Conservation (phyloP, 345 rosid species). For the Eucalyptus brandiana region DNA sequence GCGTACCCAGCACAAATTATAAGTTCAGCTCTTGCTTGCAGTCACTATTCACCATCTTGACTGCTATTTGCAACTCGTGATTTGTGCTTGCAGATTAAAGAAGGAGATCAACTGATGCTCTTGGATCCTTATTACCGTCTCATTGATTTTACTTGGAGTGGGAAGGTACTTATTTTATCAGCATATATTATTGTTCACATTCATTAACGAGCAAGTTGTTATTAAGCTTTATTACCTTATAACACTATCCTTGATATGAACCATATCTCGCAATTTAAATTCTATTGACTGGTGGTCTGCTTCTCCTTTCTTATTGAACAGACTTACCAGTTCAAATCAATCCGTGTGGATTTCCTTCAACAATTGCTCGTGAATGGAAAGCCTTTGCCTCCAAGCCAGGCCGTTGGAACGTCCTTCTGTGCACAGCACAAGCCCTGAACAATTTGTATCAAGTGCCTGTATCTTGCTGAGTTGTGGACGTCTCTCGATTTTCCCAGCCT, state of each 20-base stretch:
- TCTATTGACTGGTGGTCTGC: not conserved
- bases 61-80: not conserved
- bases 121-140: constrained; percentile 33
- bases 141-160: constrained; percentile 47
- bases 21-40: not conserved
- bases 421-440: constrained; percentile 64
- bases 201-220: not conserved
- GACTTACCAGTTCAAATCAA: constrained; percentile 38
- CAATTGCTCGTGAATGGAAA: constrained; percentile 58
- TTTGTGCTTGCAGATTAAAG: constrained; percentile 38
- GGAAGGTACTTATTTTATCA: constrained; percentile 26
- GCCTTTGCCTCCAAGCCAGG: constrained; percentile 15
- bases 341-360: constrained; percentile 60
- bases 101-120: constrained; percentile 43
- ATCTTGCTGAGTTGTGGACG: not conserved
- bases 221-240: not conserved
- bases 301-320: not conserved
- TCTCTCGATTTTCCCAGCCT: not conserved
- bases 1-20: not conserved
- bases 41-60: not conserved
- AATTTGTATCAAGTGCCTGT: not conserved
- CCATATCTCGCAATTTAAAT: not conserved
- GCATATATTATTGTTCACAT: not conserved
- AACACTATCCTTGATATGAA: not conserved
- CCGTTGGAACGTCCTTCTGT: constrained; percentile 24